Evolutionary conservation across 352 stramenopile genomes (phyloP).

Genomic region (Phytophthora boehmeriae): DNA sequence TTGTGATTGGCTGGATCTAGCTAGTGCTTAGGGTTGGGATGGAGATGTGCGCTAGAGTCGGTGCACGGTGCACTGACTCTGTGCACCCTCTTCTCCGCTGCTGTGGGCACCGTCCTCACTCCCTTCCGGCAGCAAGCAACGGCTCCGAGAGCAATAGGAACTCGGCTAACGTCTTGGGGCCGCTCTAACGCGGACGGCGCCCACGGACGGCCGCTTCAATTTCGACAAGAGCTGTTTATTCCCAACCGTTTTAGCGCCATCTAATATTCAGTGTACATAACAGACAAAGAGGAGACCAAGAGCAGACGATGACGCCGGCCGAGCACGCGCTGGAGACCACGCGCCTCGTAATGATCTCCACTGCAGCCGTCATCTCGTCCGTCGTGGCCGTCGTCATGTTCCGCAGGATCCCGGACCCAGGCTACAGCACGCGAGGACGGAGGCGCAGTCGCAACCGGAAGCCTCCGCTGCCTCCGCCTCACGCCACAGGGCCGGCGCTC

Average conservation of each 20-base stretch:
- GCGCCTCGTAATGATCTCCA: constrained; percentile 48
- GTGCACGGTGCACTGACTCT: background rate
- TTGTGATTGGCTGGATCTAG: background rate
- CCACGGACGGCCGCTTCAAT: background rate
- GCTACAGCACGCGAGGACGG: constrained; percentile 12
- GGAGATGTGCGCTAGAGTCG: background rate
- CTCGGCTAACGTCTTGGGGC: background rate
- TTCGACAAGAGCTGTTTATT: background rate
- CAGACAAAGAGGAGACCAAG: background rate
- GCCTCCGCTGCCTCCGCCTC: constrained; percentile 24
- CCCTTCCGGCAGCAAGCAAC: background rate
- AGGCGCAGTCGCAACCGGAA: constrained; percentile 21
- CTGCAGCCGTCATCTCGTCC: constrained; percentile 39
- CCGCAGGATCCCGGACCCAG: constrained; percentile 35
- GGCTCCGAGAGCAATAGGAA: background rate
- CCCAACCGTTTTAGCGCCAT: background rate
- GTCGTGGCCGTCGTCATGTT: constrained; percentile 46
- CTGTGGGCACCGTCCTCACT: background rate
- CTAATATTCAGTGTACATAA: background rate
- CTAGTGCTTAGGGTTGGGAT: background rate
- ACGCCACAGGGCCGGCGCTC: constrained; percentile 49
- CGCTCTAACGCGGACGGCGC: background rate
- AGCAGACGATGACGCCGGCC: constrained; percentile 18
- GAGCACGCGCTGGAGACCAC: constrained; percentile 37
- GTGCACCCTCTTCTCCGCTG: background rate